Evolutionary conservation across 1,139 yeast genomes (phyloP), one percentile per base, ranked within the genome.

Genomic region (Spencermartinsiella ligniputridi): DNA sequence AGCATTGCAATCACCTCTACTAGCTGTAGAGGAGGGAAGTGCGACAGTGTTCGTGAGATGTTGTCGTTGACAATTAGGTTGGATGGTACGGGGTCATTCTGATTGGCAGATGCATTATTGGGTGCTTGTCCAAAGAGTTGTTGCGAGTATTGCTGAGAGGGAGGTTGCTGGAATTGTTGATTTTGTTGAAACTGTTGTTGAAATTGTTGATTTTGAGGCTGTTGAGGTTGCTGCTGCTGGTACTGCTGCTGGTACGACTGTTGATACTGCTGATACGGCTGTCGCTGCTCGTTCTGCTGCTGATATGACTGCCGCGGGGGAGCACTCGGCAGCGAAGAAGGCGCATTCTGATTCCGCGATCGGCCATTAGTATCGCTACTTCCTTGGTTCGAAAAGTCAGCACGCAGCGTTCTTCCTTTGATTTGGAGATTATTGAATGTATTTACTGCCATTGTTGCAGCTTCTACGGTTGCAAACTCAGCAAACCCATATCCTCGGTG

Each of bases 401-500:
- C 92, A 52, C 83, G 79, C 42, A 90, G 67, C 37, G 69, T 71
- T 49, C 95, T 68, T 48, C 79, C 78, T 1, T 95, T 94, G 36
- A 89, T 75, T 16, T 78, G 73, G 66, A 82, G 80, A 52, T 86
- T 84, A 62, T 86, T 85, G 53, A 90, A 70, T 62, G 89, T 88
- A 50, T 96, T 71, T 19, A 89, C 95, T 0, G 97, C 97, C 13
- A 89, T 80, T 2, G 84, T 80, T 1, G 97, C 96, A 0, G 96
- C 83, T 52, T 86, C 95, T 1, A 60, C 49, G 37, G 61, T 87
- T 38, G 74, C 75, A 61, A 84, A 90, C 53, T 84, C 90, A 16
- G 90, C 81, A 54, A 84, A 85, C 3, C 96, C 97, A 62, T 79
- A 87, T 1, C 97, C 97, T 62, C 83, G 86, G 16, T 95, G 86